Base-by-base conservation (phyloP, 495 filamentous ascomycete genomes). In the Umbilicaria muhlenbergii region DNA sequence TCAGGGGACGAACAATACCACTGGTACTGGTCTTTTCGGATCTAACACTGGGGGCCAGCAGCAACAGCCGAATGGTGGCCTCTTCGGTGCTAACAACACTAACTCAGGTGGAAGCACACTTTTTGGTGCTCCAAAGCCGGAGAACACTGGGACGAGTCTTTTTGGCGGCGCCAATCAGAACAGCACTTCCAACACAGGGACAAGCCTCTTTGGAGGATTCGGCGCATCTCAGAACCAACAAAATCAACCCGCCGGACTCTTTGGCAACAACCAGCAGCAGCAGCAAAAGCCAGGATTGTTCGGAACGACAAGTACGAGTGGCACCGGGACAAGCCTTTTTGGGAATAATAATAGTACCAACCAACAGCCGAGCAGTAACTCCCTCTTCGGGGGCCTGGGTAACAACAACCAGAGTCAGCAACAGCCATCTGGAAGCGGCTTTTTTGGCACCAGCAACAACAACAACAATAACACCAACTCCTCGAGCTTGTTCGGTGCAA, bases 401-500 rank as follows among this genome's bases (percentile, higher is more conserved):
- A 53, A 54, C 32, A 69, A 62, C 45, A 68, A 64, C 34, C 78
- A 83, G 52, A 67, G 59, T 39, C 79, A 78, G 54, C 80, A 78
- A 55, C 75, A 77, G 40, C 62, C 59, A 43, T 11, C 59, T 17
- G 59, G 62, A 21, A 56, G 68, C 32, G 56, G 73, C 11, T 71
- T 75, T 45, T 64, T 64, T 21, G 53, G 47, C 39, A 39, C 40
- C 49, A 56, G 47, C 39, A 39, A 42, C 49, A 56, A 51, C 31
- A 54, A 49, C 38, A 39, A 40, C 50, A 56, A 51, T 24, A 55
- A 54, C 32, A 46, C 69, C 66, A 50, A 59, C 61, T 42, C 58
- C 54, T 49, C 68, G 28, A 71, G 81, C 48, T 56, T 93, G 21
- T 89, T 91, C 48, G 79, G 77, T 3, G 55, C 48, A 32, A 62